These are phyloP conservation scores for Colletotrichum sp. DNA, from an alignment of 2,329 filamentous ascomycete genomes.

Conservation along the genomic window DNA sequence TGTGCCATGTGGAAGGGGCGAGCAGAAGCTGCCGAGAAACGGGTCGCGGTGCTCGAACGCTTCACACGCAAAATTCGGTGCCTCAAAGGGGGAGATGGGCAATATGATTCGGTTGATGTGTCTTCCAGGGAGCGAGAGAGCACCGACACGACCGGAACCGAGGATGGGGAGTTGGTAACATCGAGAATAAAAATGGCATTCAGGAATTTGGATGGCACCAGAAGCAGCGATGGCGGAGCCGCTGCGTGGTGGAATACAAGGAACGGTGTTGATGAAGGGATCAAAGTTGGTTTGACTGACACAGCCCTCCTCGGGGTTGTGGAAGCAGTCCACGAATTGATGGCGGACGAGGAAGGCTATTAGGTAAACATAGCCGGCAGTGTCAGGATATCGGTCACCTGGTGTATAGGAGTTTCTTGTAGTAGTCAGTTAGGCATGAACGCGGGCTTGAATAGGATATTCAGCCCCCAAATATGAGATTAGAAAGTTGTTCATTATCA, in stretches of 20 bases:
- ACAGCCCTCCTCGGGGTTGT: slow-evolving; percentile 31
- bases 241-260: slow-evolving; percentile 19
- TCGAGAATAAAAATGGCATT: slow-evolving; percentile 5
- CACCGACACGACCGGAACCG: background rate
- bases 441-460: background rate
- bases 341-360: slow-evolving; percentile 24
- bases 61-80: slow-evolving; percentile 40
- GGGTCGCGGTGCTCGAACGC: slow-evolving; percentile 52
- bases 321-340: slow-evolving; percentile 34
- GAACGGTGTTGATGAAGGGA: background rate
- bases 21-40: slow-evolving; percentile 61
- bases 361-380: background rate
- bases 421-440: background rate
- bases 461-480: background rate
- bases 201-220: background rate
- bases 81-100: slow-evolving; percentile 27
- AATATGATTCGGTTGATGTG: background rate
- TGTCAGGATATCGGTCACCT: background rate
- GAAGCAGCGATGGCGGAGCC: slow-evolving; percentile 13
- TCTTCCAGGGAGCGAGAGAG: background rate
- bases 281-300: background rate
- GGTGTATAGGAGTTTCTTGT: background rate
- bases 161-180: background rate
- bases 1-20: slow-evolving; percentile 56
- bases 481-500: background rate